Percentiles rank a stretch among this genome's conserved stretches.
Evolutionary conservation across 345 rosid genomes (phyloP).

Genomic region (Acer campestre): DNA sequence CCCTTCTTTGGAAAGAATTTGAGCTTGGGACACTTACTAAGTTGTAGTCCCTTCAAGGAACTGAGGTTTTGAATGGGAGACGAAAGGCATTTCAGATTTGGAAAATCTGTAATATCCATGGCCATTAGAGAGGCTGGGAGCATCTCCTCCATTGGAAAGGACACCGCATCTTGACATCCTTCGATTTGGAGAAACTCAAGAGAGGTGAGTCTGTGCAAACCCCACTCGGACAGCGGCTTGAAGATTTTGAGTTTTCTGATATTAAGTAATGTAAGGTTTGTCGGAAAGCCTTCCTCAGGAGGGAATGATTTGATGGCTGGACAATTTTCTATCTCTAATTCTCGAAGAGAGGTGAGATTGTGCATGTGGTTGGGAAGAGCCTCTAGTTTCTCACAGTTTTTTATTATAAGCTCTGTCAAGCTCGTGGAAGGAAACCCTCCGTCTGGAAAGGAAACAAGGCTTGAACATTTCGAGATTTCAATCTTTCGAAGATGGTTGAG

Average conservation of each 20-base stretch:
- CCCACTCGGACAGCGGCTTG: constrained; percentile 19
- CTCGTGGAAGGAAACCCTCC: constrained; percentile 10
- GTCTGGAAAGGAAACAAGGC: not conserved
- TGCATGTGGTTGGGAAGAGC: not conserved
- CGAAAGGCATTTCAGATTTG: constrained; percentile 7
- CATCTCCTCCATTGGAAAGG: constrained; percentile 24
- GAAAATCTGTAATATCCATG: constrained; percentile 15
- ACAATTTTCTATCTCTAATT: not conserved
- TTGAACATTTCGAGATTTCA: not conserved
- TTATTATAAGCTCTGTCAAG: not conserved
- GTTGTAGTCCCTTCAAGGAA: constrained; percentile 8
- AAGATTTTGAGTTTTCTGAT: not conserved
- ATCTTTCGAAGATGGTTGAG: constrained; percentile 8
- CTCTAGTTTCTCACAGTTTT: not conserved
- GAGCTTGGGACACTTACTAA: constrained; percentile 20
- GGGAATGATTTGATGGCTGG: constrained; percentile 4
- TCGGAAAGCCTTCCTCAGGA: constrained; percentile 3
- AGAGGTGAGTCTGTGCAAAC: constrained; percentile 24
- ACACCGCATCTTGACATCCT: constrained; percentile 16
- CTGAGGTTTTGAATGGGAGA: constrained; percentile 5
- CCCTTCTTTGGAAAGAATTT: not conserved
- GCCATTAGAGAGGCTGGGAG: constrained; percentile 14
- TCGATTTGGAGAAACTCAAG: constrained; percentile 16
- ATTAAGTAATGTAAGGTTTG: not conserved
- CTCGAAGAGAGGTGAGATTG: constrained; percentile 8